Evolutionary conservation across 768 basidiomycete species (phyloP).

Genomic region (Suillus hirtellus): DNA sequence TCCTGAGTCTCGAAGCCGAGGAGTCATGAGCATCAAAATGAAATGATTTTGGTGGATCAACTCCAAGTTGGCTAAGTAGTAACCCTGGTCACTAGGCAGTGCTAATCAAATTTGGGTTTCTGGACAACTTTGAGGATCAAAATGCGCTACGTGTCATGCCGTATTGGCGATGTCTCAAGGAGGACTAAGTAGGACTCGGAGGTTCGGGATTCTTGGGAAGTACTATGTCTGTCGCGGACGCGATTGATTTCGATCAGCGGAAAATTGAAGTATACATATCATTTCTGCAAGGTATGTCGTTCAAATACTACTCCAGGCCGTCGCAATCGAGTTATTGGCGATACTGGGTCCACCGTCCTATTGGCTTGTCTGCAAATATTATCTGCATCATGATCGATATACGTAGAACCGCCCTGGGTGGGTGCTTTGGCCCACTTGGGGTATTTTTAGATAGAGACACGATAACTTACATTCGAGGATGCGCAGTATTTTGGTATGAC

Average conservation of each 20-base stretch:
- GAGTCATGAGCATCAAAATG: neutral
- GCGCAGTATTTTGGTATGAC: conserved; percentile 47
- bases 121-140: neutral
- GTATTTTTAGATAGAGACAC: neutral
- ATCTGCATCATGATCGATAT: neutral
- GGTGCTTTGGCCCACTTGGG: neutral
- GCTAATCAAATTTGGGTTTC: neutral
- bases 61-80: neutral
- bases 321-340: neutral
- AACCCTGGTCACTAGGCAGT: neutral
- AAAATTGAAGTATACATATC: neutral
- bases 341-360: neutral
- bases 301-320: neutral
- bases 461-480: conserved; percentile 56
- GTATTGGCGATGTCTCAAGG: neutral
- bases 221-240: neutral
- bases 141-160: neutral
- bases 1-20: neutral
- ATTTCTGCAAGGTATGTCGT: neutral
- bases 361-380: no score
- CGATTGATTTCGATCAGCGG: neutral
- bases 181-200: neutral
- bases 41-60: no score
- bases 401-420: no score
- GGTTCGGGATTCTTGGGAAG: neutral